These are phyloP conservation scores for Apiospora koreana DNA, from an alignment of 2,329 filamentous ascomycete species.

Conservation along the genomic window DNA sequence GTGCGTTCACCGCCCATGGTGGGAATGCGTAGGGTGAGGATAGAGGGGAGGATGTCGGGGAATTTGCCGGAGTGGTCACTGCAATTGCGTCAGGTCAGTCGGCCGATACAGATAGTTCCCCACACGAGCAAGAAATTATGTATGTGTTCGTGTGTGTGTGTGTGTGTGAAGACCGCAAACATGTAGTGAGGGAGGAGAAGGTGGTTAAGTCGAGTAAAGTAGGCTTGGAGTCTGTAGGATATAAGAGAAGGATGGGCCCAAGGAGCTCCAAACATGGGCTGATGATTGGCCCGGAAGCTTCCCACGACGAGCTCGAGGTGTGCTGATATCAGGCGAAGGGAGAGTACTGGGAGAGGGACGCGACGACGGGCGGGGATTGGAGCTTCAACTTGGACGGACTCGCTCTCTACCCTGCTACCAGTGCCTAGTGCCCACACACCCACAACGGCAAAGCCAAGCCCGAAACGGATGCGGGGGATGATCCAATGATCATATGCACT, in stretches of 20 bases:
- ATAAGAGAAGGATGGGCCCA: background rate
- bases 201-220: background rate
- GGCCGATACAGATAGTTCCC: background rate
- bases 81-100: background rate
- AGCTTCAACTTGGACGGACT: background rate
- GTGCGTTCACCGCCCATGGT: slow-evolving; percentile 54
- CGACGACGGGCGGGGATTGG: background rate
- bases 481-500: background rate
- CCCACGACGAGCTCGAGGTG: background rate
- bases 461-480: background rate
- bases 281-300: slow-evolving; percentile 2
- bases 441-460: background rate
- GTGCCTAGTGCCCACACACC: background rate
- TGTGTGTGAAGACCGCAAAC: background rate
- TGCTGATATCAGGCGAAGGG: slow-evolving; percentile 1
- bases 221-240: background rate
- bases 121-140: background rate
- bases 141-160: too few species aligned
- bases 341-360: background rate
- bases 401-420: background rate
- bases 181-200: background rate
- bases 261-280: background rate
- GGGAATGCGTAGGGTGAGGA: slow-evolving; percentile 9
- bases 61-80: slow-evolving; percentile 1
- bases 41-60: background rate